These are phyloP conservation scores for Amauroascus niger DNA, from an alignment of 2,329 filamentous ascomycete genomes.

Conservation along the genomic window DNA sequence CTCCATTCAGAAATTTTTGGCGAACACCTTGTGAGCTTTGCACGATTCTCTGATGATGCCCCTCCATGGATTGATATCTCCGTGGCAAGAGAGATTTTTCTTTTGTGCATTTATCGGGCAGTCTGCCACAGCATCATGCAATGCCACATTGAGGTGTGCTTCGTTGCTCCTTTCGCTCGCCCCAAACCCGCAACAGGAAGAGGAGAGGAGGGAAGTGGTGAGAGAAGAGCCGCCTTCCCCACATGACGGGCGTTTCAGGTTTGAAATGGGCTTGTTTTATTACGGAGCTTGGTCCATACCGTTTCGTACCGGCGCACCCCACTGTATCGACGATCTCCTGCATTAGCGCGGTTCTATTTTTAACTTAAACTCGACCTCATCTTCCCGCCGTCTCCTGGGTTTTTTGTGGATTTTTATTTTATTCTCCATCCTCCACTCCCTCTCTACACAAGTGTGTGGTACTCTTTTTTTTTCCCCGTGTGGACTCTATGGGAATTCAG, in stretches of 20 bases:
- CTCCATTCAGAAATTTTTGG: slow-evolving; percentile 10
- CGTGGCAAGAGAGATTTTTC: neutral
- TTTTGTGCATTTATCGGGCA: neutral
- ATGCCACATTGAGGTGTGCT: too few relatives aligned
- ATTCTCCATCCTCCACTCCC: too few relatives aligned
- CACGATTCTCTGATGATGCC: neutral
- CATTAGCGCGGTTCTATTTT: slow-evolving; percentile 7
- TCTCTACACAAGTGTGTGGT: too few relatives aligned
- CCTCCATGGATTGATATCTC: neutral
- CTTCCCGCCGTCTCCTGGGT: neutral
- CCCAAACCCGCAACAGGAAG: neutral
- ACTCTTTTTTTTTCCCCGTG: too few relatives aligned
- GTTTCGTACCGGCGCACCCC: neutral
- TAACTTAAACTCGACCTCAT: slow-evolving; percentile 4
- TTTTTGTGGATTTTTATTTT: too few relatives aligned
- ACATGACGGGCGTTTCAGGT: slow-evolving; percentile 3
- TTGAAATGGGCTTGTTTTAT: neutral
- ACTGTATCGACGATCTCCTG: slow-evolving; percentile 6
- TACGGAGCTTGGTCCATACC: too few relatives aligned
- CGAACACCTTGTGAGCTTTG: neutral
- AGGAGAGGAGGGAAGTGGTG: too few relatives aligned
- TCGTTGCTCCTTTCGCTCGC: neutral
- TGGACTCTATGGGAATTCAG: too few relatives aligned
- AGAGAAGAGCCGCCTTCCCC: neutral
- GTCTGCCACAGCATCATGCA: neutral